Evolutionary conservation across 352 stramenopile species (phyloP).

Genomic region (Hyaloperonospora brassicae): DNA sequence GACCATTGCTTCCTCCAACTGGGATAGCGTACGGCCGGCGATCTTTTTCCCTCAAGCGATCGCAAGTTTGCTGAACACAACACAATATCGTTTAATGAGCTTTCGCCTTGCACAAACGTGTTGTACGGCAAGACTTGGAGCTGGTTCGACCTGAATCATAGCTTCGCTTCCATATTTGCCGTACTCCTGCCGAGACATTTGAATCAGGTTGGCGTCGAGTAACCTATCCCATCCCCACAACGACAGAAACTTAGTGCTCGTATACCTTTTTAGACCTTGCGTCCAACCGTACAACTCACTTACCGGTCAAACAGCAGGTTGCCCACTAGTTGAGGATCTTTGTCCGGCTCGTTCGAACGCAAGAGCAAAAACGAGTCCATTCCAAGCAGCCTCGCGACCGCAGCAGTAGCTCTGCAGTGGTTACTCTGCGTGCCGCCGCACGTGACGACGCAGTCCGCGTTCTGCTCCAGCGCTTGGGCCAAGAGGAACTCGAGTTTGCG

Average conservation of each 20-base stretch:
- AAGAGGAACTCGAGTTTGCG: slow-evolving; percentile 93
- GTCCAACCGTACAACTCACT: background rate
- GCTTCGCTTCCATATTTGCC: slow-evolving; percentile 66
- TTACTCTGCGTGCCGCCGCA: slow-evolving; percentile 92
- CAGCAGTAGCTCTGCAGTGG: slow-evolving; percentile 86
- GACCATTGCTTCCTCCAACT: slow-evolving; percentile 85
- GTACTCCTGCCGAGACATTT: slow-evolving; percentile 79
- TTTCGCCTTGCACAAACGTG: background rate
- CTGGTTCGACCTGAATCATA: slow-evolving; percentile 58
- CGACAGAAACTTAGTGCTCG: background rate
- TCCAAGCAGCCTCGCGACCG: slow-evolving; percentile 82
- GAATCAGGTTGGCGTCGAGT: slow-evolving; percentile 61
- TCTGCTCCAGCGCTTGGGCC: slow-evolving; percentile 80
- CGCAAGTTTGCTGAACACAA: slow-evolving; percentile 49
- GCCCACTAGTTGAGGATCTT: slow-evolving; percentile 58
- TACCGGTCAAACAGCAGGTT: slow-evolving; percentile 76
- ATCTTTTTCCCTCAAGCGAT: slow-evolving; percentile 43
- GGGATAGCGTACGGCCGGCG: slow-evolving; percentile 76
- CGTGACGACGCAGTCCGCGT: slow-evolving; percentile 86
- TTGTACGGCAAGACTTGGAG: background rate
- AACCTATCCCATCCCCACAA: slow-evolving; percentile 40
- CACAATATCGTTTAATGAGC: background rate
- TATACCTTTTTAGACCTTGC: background rate
- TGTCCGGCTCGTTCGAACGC: slow-evolving; percentile 64
- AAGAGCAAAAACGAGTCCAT: slow-evolving; percentile 89